Evolutionary conservation across 345 rosid species (phyloP), one percentile per base, ranked within the genome.

Genomic region (Litchi chinensis): DNA sequence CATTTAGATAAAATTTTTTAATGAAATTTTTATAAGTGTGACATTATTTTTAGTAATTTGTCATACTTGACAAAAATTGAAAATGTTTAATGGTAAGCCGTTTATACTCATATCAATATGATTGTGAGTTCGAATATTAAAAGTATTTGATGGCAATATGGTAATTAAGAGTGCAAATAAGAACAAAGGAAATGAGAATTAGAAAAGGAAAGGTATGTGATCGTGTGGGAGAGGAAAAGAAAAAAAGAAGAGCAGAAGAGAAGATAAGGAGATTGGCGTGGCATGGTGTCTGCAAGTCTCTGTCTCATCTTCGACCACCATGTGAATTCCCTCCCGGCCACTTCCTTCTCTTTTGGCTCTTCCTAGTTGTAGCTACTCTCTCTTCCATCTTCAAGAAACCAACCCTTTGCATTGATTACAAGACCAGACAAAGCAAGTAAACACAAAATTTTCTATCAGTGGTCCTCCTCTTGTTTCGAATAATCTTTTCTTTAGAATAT

Each of bases 261-360:
- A 77, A 74, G 86, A 89, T 79, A 79, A 86, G 88, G 76, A 67
- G 78, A 85, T 77, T 82, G 85, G 85, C 88, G 83, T 85, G 79
- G 84, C 86, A 75, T 39, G 82, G 85, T 46, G 77, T 83, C 84
- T 68, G 2, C 77, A 71, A 40, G 77, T 85, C 87, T 54, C 46
- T 83, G 79, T 86, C 89, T 70, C 8, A 18, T 63, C 57, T 67
- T 11, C 2, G 11, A 40, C 54, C 65, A 10, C 54, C 82, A 43
- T 41, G 65, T 57, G 84, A 65, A 64, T n/a, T 48, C 54, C 52
- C 46, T 56, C 65, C 0, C 71, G 46, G 66, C 74, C 6, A 80
- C 76, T 83, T 81, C 82, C 63, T 75, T 70, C 50, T 65, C 68
- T 69, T 59, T 32, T 32, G 37, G 37, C 37, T 32, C 37, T 32